Evolutionary conservation across 441 rosid species (phyloP), one percentile per base, ranked within the genome.

Genomic region (Adansonia madagascariensis): DNA sequence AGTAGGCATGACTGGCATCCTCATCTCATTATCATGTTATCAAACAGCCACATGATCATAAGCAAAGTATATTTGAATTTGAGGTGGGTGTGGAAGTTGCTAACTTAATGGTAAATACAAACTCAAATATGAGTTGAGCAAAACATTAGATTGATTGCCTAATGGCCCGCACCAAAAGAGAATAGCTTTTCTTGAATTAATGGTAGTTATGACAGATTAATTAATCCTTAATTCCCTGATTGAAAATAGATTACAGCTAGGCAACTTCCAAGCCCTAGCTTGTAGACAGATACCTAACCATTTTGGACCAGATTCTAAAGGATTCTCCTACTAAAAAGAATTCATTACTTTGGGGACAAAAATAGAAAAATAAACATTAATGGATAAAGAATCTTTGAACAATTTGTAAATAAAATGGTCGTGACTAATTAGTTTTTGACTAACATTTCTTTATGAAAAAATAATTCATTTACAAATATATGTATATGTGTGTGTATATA

Each of bases 271-370:
- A 49, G 43, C 74, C 35, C 62, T 18, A 47, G 10, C 60, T 74
- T 27, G 17, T 35, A 61, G 73, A 69, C 70, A 79, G 46, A 60
- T 15, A 72, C 74, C 77, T 59, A 83, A 78, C 73, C 73, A 50
- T 61, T 6, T 75, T 67, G 68, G 31, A 57, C 62, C 62, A 57
- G 62, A 57, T 57, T 57, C 62, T 18, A 24, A 43, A 3, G 22
- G 52, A 10, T 31, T 27, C 35, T 12, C 46, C 18, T 14, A 2
- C 24, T 62, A 66, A 49, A 7, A 8, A 52, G 8, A 18, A 27
- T n/a, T 24, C 56, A 24, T 61, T 10, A 27, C 27, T 27, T 14
- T 61, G 0, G 31, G 4, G 11, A n/a, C n/a, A 8, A 73, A 46
- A 46, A 55, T 24, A 31, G 20, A 11, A 35, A 61, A 61, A 31